phyloP scores from a whole-genome alignment of 2,329 filamentous ascomycete species.

The Venturia carpophila region DNA sequence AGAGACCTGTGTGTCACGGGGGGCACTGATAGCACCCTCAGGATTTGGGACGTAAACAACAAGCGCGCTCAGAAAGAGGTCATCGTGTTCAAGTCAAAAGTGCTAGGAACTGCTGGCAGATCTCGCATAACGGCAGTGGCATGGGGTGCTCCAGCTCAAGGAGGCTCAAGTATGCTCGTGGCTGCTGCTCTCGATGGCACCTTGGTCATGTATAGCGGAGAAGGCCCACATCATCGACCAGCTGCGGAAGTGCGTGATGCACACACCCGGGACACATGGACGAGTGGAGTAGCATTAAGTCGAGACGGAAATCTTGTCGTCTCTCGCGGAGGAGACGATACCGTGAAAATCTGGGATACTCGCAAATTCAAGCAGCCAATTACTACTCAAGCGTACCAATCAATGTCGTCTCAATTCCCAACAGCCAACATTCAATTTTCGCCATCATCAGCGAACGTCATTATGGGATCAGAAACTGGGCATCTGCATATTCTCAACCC shows the following conservation, averaged over 20 bases:
- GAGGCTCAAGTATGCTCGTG: conserved; percentile 71
- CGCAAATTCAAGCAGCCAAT: conserved; percentile 90
- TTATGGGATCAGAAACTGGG: conserved; percentile 80
- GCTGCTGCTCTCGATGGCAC: conserved; percentile 82
- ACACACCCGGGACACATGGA: conserved; percentile 79
- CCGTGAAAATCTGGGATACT: conserved; percentile 95
- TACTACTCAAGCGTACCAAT: conserved; percentile 67
- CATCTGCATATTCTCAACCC: conserved; percentile 90
- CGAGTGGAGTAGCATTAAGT: conserved; percentile 83
- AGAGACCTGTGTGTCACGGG: conserved; percentile 81
- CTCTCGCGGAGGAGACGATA: conserved; percentile 81
- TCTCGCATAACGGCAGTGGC: conserved; percentile 89
- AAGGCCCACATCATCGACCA: conserved; percentile 77
- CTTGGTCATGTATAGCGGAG: conserved; percentile 83
- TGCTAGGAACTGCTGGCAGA: conserved; percentile 78
- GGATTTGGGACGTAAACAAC: conserved; percentile 95
- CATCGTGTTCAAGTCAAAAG: conserved; percentile 89
- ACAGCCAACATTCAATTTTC: conserved; percentile 86
- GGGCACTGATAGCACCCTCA: conserved; percentile 86
- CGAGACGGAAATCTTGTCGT: conserved; percentile 84
- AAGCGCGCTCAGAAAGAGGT: conserved; percentile 85
- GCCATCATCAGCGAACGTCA: conserved; percentile 71
- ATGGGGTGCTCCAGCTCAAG: conserved; percentile 71
- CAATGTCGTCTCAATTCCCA: conserved; percentile 74
- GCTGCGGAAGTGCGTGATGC: conserved; percentile 76